phyloP scores from a whole-genome alignment of 78 protist genomes.

The Bodo saltans region DNA sequence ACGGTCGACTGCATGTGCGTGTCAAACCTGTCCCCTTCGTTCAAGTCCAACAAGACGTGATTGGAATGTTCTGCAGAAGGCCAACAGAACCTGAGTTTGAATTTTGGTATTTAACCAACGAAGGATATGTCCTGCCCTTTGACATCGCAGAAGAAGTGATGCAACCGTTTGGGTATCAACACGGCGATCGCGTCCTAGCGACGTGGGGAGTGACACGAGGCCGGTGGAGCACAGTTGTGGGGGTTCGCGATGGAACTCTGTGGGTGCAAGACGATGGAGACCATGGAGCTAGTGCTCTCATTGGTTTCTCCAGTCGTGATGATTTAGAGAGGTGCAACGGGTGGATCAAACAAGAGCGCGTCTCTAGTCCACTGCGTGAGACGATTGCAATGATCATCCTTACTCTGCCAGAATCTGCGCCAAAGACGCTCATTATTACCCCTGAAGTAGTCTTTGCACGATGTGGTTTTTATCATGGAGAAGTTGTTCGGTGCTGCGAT shows the following conservation, averaged over 20 bases:
- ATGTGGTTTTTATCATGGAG: too few species aligned
- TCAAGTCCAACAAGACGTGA: too few species aligned
- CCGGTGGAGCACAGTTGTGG: not conserved
- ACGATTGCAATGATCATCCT: too few species aligned
- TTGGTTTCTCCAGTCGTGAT: not conserved
- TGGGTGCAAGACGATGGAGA: not conserved
- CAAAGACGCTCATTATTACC: too few species aligned
- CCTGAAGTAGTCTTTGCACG: too few species aligned
- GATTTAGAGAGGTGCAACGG: not conserved
- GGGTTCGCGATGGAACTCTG: not conserved
- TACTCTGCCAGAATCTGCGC: too few species aligned
- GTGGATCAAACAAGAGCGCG: too few species aligned
- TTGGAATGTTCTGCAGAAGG: too few species aligned
- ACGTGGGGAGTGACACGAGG: not conserved
- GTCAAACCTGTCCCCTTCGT: not conserved
- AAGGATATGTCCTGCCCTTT: not conserved
- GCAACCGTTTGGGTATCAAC: not conserved
- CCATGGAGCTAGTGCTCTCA: not conserved
- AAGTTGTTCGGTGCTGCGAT: too few species aligned
- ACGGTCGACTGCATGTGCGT: not conserved
- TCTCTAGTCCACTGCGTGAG: too few species aligned
- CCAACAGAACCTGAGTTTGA: not conserved
- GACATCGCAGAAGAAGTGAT: not conserved
- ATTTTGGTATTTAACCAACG: not conserved
- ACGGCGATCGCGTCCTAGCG: not conserved